Evolutionary conservation across 2,329 filamentous ascomycete species (phyloP), one percentile per base, ranked within the genome.

Genomic region (Colletotrichum gloeosporioides): DNA sequence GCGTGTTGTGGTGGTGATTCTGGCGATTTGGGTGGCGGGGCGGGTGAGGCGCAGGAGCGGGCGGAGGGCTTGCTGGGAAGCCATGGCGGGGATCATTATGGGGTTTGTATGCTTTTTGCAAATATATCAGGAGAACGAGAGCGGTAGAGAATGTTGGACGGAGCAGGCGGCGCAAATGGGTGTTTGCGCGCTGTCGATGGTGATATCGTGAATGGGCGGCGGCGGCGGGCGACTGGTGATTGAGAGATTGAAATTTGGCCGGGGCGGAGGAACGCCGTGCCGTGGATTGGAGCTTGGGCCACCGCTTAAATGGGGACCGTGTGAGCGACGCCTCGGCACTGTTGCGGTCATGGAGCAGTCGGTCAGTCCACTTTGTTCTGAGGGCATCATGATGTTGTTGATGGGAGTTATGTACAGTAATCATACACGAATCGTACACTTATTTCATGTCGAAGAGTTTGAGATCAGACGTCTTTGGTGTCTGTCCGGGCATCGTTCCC

Each of bases 401-500:
- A 69, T 22, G 29, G 63, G 59, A 22, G 53, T 8, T 34, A 25
- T 72, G 10, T 63, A 68, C 39, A 73, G 25, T 31, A 34, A 12
- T 62, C 7, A n/a, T 64, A 63, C 29, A 63, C 7, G 6, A 32
- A 6, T 36, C 25, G 22, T 64, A 69, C 73, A 68, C 22, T 59
- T 10, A 4, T 36, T 22, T 2, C 15, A 36, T 6, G 4, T 18
- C 8, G 6, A 16, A 6, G 15, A 34, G 5, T 66, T 66, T 9
- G 15, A 7, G 5, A 16, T 80, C 79, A 86, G 49, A 88, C 90
- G 82, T 98, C 93, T 82, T 95, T 96, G 57, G 90, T 93, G 70
- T 90, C 90, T 0, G 96, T 98, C 81, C 97, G 92, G 83, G 94
- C 88, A 81, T 98, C 93, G 84, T 99, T 99, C 65, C 95, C 93